Base-by-base conservation (phyloP, 495 filamentous ascomycete genomes). In the Cryomyces antarcticus region DNA sequence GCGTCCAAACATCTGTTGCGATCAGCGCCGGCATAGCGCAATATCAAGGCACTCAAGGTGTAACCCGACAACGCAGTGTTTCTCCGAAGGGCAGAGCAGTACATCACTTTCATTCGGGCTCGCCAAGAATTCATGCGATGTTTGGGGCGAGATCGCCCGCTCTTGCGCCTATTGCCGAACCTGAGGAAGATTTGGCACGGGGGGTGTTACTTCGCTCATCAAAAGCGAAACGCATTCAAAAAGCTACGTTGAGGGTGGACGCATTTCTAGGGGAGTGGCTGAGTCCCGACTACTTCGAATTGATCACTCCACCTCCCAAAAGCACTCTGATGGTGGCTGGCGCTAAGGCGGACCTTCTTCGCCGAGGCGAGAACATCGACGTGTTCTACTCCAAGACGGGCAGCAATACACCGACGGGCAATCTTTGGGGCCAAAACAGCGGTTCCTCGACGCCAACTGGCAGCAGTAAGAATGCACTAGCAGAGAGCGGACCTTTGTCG, bases 221-320 rank as follows among this genome's bases (percentile, higher is more conserved):
- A 28, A 46, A 28, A 38, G 10, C 17, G 7, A 42, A 52, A 43
- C 37, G 40, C 6, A 36, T 59, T 31, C 62, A 66, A 31, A 81
- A 69, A 53, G 64, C 71, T 2, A 60, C 74, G 6, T 55, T 96
- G 40, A 78, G 89, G 1, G 69, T 96, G 5, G 92, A 96, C 60
- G 78, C 92, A 0, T 92, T 87, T 55, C 69, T 96, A 3, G 92
- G 92, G 11, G 89, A 99, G 63, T 99, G 89, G 89, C 67, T 96
- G 36, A 79, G 78, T 4, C 82, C 83, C 4, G 78, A 84, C 53
- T 99, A 99, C 54, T 99, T 82, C 52, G 85, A 88, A 36, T 66
- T 78, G 30, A 95, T 96, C 51, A 87, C 80, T 7, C 84, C 85
- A 2, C 89, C 89, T 10, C 92, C 89, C 2, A 69, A 70, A 37